phyloP scores from a whole-genome alignment of 1,139 yeast genomes.

The Magnusiomyces fungicola region DNA sequence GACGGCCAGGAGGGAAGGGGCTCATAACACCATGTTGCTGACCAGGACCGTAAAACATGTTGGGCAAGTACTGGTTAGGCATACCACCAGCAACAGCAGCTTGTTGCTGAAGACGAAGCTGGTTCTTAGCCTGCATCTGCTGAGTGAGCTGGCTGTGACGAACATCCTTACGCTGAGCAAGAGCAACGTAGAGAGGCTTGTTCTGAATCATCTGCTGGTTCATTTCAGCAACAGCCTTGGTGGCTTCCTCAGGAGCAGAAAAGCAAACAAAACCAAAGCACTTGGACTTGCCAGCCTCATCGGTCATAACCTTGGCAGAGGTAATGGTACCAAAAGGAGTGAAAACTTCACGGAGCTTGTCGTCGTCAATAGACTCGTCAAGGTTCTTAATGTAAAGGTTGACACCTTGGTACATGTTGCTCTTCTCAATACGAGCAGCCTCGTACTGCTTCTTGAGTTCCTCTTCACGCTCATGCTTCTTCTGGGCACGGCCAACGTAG shows the following conservation, averaged over 20 bases:
- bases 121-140: constrained; percentile 97
- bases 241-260: constrained; percentile 97
- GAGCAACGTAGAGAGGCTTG: constrained; percentile 96
- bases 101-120: constrained; percentile 95
- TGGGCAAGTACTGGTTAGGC: constrained; percentile 94
- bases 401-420: constrained; percentile 94
- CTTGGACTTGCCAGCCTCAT: constrained; percentile 78
- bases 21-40: constrained; percentile 83
- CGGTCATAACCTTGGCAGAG: constrained; percentile 86
- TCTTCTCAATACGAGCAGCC: constrained; percentile 84
- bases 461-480: constrained; percentile 96
- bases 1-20: constrained; percentile 60
- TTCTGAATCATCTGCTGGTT: constrained; percentile 94
- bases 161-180: constrained; percentile 98
- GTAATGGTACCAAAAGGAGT: constrained; percentile 82
- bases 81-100: constrained; percentile 56
- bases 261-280: constrained; percentile 89
- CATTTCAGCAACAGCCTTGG: constrained; percentile 98
- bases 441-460: constrained; percentile 95
- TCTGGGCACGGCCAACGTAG: constrained; percentile 98
- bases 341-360: constrained; percentile 77
- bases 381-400: constrained; percentile 95
- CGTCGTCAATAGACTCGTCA: constrained; percentile 90
- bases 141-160: constrained; percentile 97
- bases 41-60: constrained; percentile 77